Evolutionary conservation across 2,329 filamentous ascomycete genomes (phyloP).

Genomic region (Tolypocladium cylindrosporum): DNA sequence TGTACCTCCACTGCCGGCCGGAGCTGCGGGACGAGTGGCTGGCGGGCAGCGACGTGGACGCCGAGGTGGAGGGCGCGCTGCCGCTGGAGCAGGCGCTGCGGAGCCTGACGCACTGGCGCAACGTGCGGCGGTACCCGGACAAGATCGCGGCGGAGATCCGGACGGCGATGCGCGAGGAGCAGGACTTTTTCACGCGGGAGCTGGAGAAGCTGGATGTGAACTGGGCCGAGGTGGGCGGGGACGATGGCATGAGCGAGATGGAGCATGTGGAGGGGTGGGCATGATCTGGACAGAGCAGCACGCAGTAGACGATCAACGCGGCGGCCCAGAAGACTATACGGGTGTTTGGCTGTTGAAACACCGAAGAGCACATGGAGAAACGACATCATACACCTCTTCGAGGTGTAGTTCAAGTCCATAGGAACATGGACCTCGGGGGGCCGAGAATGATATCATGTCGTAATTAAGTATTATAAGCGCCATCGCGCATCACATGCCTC

Average conservation of each 20-base stretch:
- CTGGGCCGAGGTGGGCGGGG: constrained; percentile 31
- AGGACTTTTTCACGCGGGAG: constrained; percentile 71
- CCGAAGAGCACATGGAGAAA: background rate
- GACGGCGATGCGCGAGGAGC: constrained; percentile 56
- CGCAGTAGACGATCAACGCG: no score
- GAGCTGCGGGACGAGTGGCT: constrained; percentile 95
- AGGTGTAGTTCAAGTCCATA: background rate
- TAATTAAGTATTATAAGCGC: background rate
- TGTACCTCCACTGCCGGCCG: constrained; percentile 87
- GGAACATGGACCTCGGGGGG: no score
- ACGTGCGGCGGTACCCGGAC: constrained; percentile 72
- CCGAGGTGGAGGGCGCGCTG: constrained; percentile 84
- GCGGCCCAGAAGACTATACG: background rate
- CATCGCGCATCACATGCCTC: background rate
- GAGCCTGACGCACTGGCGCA: constrained; percentile 90
- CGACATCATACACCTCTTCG: background rate
- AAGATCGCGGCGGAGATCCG: constrained; percentile 55
- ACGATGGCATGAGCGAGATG: constrained; percentile 22
- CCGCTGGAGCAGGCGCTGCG: constrained; percentile 86
- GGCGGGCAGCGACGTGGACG: constrained; percentile 81
- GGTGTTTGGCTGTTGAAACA: background rate
- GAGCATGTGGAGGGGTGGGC: constrained; percentile 22
- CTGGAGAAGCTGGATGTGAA: constrained; percentile 58
- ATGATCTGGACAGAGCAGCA: background rate
- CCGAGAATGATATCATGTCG: background rate